These are phyloP conservation scores for Cubamyces sp. DNA, from an alignment of 768 basidiomycete genomes.

Conservation along the genomic window DNA sequence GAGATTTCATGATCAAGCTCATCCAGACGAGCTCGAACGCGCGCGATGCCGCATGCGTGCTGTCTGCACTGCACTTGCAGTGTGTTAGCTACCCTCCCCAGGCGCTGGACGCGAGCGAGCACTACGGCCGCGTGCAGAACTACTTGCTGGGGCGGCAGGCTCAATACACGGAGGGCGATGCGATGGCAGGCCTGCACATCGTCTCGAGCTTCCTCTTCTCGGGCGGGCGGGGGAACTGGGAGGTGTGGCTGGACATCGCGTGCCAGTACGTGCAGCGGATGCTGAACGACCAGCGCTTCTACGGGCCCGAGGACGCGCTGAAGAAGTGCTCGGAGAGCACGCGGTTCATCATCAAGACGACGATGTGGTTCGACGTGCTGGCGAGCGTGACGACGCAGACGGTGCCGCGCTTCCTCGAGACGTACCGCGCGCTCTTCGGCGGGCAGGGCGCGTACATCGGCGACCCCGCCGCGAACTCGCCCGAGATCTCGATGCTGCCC, in stretches of 20 bases:
- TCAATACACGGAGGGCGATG: conserved; percentile 61
- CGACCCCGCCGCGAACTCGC: conserved; percentile 35
- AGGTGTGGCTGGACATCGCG: conserved; percentile 65
- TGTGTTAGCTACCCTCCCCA: conserved; percentile 29
- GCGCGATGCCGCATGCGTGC: conserved; percentile 61
- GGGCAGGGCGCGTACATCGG: conserved; percentile 47
- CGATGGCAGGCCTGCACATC: conserved; percentile 76
- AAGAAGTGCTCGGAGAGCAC: conserved; percentile 50
- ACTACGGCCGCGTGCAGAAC: conserved; percentile 31
- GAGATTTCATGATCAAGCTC: conserved; percentile 53
- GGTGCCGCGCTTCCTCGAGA: conserved; percentile 57
- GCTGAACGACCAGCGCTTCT: conserved; percentile 44
- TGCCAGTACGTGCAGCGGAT: conserved; percentile 55
- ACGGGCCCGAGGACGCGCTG: conserved; percentile 50
- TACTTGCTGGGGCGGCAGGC: conserved; percentile 20
- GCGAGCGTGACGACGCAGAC: conserved; percentile 72
- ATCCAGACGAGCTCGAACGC: conserved; percentile 50
- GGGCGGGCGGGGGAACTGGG: conserved; percentile 75
- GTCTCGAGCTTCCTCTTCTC: conserved; percentile 79
- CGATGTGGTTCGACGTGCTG: conserved; percentile 87
- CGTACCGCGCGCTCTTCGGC: conserved; percentile 61
- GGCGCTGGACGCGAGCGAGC: conserved; percentile 20
- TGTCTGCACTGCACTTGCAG: conserved; percentile 61
- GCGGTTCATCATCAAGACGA: conserved; percentile 79
- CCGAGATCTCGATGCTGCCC: conserved; percentile 70